Percentiles rank a stretch among this genome's conserved stretches.
Evolutionary conservation across 1,284 basidiomycete genomes (phyloP).

Genomic region (Pyrrhoderma noxium): DNA sequence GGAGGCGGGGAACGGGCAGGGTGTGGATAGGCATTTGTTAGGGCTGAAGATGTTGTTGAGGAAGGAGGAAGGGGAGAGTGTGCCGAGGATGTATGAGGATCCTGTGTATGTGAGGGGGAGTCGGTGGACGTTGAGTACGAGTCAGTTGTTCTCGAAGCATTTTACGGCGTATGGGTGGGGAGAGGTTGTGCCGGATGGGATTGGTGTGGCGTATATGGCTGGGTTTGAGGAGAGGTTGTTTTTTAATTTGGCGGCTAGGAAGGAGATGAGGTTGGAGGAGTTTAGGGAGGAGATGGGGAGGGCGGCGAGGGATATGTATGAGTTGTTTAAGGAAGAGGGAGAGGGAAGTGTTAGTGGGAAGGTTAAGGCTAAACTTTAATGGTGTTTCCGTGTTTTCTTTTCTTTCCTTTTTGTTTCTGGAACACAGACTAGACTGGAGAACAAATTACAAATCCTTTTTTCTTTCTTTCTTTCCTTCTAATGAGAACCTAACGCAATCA

Average conservation of each 20-base stretch:
- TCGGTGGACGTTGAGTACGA: conserved; percentile 78
- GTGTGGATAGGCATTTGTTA: conserved; percentile 79
- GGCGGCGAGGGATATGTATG: conserved; percentile 61
- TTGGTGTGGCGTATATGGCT: conserved; percentile 73
- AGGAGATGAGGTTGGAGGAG: conserved; percentile 64
- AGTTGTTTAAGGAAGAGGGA: conserved; percentile 36
- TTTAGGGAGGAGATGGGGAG: conserved; percentile 60
- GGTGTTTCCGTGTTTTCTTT: too few relatives aligned
- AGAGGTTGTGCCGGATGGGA: conserved; percentile 75
- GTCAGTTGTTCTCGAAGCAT: conserved; percentile 76
- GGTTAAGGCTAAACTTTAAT: conserved; percentile 3
- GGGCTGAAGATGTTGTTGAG: conserved; percentile 62
- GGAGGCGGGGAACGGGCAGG: conserved; percentile 63
- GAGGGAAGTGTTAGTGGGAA: not conserved
- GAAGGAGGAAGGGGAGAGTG: conserved; percentile 51
- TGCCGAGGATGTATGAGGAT: conserved; percentile 66
- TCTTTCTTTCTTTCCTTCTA: too few relatives aligned
- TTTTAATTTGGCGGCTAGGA: conserved; percentile 75
- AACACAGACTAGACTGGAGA: too few relatives aligned
- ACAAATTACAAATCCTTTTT: too few relatives aligned
- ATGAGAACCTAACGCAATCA: too few relatives aligned
- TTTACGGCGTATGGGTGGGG: conserved; percentile 84
- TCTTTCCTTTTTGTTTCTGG: too few relatives aligned
- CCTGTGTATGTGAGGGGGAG: conserved; percentile 60
- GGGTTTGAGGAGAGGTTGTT: conserved; percentile 67